Percentiles rank a stretch among this genome's conserved stretches.
Evolutionary conservation across 139 green algal genomes (phyloP).

Genomic region (Chlamydomonas sphaeroides): DNA sequence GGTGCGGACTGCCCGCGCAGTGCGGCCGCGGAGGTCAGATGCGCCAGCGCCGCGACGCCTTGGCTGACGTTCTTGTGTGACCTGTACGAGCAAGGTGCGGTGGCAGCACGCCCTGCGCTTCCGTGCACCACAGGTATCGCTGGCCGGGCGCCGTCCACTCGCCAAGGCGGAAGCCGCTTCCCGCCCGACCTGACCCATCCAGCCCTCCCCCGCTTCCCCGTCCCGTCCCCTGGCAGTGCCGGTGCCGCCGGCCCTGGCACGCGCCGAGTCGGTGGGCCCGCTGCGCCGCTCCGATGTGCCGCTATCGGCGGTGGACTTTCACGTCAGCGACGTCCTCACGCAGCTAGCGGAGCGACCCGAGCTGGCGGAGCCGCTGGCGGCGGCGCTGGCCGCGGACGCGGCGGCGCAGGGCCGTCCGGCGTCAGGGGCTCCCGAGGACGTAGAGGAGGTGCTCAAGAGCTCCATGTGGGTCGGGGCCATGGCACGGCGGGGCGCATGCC

Average conservation of each 20-base stretch:
- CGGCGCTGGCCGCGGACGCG: background rate
- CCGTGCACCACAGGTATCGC: background rate
- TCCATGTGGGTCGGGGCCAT: conserved; percentile 34
- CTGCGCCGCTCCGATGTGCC: conserved; percentile 57
- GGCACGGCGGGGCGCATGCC: too few species aligned
- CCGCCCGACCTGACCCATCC: too few species aligned
- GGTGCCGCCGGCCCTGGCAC: background rate
- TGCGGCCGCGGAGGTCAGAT: too few species aligned
- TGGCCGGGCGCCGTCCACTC: too few species aligned
- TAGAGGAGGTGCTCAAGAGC: conserved; percentile 1
- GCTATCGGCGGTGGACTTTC: conserved; percentile 65
- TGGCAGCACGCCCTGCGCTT: background rate
- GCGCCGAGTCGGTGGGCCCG: background rate
- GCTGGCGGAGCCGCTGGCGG: conserved; percentile 32
- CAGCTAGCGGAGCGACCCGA: conserved; percentile 43
- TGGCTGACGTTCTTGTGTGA: conserved; percentile 46
- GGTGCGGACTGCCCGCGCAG: too few species aligned
- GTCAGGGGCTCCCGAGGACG: background rate
- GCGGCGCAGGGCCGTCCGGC: background rate
- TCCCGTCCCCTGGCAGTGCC: conserved; percentile 25
- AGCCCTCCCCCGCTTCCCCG: too few species aligned
- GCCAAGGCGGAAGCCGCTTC: too few species aligned
- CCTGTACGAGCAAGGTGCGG: conserved; percentile 31
- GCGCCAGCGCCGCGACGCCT: too few species aligned
- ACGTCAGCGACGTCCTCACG: conserved; percentile 51